These are phyloP conservation scores for Suillus spraguei DNA, from an alignment of 768 basidiomycete genomes.

Conservation along the genomic window DNA sequence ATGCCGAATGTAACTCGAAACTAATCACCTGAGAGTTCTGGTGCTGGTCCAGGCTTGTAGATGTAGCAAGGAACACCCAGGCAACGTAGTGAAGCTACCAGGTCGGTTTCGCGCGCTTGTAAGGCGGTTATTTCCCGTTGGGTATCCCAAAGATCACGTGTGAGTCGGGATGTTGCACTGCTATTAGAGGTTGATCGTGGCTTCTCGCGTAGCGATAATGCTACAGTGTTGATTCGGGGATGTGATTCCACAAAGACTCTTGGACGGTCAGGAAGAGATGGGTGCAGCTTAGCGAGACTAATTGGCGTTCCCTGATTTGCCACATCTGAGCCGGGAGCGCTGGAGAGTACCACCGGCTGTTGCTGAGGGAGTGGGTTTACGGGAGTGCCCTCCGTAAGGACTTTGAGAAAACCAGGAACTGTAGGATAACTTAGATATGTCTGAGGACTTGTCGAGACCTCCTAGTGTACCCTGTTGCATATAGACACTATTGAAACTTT, in stretches of 20 bases:
- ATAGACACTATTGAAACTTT: background rate
- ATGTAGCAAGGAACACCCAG: background rate
- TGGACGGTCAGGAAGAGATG: background rate
- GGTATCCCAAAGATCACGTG: slow-evolving; percentile 25
- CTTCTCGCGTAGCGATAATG: background rate
- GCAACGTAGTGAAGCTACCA: background rate
- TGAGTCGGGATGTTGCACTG: background rate
- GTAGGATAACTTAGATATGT: background rate
- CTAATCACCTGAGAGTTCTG: background rate
- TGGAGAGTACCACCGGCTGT: background rate
- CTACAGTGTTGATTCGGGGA: background rate
- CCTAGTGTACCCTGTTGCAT: background rate
- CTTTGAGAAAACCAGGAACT: background rate
- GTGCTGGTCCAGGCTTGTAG: background rate
- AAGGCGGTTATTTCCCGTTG: slow-evolving; percentile 26
- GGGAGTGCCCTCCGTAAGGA: background rate
- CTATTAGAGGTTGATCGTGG: background rate
- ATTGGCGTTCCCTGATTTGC: background rate
- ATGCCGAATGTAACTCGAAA: background rate
- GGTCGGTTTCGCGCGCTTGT: slow-evolving; percentile 9
- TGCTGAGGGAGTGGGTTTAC: background rate
- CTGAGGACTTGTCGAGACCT: background rate
- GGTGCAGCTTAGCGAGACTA: background rate
- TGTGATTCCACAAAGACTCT: background rate
- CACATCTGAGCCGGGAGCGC: background rate